Evolutionary conservation across 108 stramenopile genomes (phyloP), one percentile per base, ranked within the genome.

Genomic region (Skeletonema menzelii): DNA sequence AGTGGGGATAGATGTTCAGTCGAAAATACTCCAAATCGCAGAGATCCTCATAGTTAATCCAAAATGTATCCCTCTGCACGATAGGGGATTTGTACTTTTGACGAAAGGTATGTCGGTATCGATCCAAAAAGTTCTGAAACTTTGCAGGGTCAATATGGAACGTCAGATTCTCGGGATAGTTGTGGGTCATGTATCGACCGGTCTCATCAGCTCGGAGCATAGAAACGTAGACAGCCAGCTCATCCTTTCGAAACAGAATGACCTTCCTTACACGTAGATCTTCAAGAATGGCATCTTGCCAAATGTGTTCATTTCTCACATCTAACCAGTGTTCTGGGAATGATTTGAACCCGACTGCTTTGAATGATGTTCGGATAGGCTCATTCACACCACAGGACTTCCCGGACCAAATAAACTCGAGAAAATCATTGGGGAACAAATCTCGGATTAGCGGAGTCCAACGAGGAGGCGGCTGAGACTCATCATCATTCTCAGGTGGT

Each of bases 261-360:
- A 84, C 63, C 59, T 84, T 80, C 30, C 65, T 65, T 13, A 84
- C 75, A 56, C 66, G 65, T 6, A 62, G 57, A 46, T 84, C 83
- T 27, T 73, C 83, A 7, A 82, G 42, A 42, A 82, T 40, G 22
- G 44, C 47, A 38, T 70, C 46, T 40, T 65, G 59, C 66, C 61
- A 82, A n/a, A 84, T 32, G 22, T 69, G 49, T n/a, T 80, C 74
- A 27, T 73, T 67, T 20, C 71, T 2, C 0, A 37, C 62, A 37
- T 63, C 65, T 19, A 30, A 28, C 62, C 76, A 78, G 59, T 84
- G 83, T 0, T 84, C 76, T 40, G 79, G 75, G 49, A 84, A 84
- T 6, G 69, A 77, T 64, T 84, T 84, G 65, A 77, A 84, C 0
- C 83, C 83, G 56, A 84, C 69, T 15, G 83, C 83, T 28, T 80